These are phyloP conservation scores for Candida boleticola DNA, from an alignment of 805 yeast genomes.

Conservation along the genomic window DNA sequence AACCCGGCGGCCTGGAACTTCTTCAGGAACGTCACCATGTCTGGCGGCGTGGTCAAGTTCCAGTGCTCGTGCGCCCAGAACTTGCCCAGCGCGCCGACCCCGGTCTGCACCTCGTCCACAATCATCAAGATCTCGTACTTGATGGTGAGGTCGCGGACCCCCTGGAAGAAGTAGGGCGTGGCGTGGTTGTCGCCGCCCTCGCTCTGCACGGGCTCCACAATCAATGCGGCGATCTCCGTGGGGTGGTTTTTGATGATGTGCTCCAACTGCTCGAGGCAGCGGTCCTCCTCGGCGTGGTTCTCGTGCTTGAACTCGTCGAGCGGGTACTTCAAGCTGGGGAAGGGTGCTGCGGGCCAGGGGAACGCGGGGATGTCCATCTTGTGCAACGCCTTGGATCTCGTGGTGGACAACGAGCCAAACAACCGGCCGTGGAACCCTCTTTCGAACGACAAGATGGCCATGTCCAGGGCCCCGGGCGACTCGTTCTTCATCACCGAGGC, in stretches of 20 bases:
- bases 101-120: slow-evolving; percentile 73
- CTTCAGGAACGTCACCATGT: slow-evolving; percentile 68
- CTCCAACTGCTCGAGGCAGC: slow-evolving; percentile 47
- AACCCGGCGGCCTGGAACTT: slow-evolving; percentile 75
- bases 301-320: slow-evolving; percentile 33
- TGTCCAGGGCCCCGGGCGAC: slow-evolving; percentile 52
- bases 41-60: slow-evolving; percentile 59
- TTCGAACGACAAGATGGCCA: slow-evolving; percentile 52
- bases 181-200: slow-evolving; percentile 81
- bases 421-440: slow-evolving; percentile 57
- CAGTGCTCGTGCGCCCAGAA: slow-evolving; percentile 76
- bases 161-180: slow-evolving; percentile 58
- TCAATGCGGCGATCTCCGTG: slow-evolving; percentile 50
- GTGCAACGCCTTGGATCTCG: slow-evolving; percentile 56
- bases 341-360: slow-evolving; percentile 55
- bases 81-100: slow-evolving; percentile 71
- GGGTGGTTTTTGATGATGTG: slow-evolving; percentile 26
- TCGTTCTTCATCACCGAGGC: slow-evolving; percentile 48
- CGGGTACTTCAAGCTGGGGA: slow-evolving; percentile 42
- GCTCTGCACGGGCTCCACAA: slow-evolving; percentile 63
- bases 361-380: slow-evolving; percentile 61
- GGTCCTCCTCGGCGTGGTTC: slow-evolving; percentile 47
- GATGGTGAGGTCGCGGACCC: slow-evolving; percentile 56
- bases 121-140: slow-evolving; percentile 59
- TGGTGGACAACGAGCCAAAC: slow-evolving; percentile 54